Percentiles rank a stretch among this genome's conserved stretches.
These are phyloP conservation scores for Sisymbrium irio DNA, from an alignment of 345 rosid species.

Conservation along the genomic window DNA sequence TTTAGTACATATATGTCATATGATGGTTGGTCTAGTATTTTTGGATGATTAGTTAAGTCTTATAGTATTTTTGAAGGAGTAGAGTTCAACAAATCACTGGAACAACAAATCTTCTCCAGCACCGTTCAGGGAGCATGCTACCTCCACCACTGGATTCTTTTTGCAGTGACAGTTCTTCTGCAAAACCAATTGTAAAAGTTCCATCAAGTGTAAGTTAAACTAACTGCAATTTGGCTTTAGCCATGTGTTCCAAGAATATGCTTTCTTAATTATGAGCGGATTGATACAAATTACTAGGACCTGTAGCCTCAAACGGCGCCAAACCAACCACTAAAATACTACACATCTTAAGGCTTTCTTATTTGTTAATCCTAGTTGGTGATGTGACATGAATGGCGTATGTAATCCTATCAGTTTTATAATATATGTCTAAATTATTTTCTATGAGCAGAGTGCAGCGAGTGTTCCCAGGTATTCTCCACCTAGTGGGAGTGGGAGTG, in stretches of 20 bases:
- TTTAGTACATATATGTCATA: constrained; percentile 9
- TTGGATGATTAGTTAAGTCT: constrained; percentile 36
- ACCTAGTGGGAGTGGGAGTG: constrained; percentile 47
- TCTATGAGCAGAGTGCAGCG: constrained; percentile 41
- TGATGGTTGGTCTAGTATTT: constrained; percentile 21
- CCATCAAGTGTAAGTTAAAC: constrained; percentile 53
- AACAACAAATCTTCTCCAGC: constrained; percentile 45
- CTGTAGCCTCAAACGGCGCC: not conserved
- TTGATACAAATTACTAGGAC: not conserved
- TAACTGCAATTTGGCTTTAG: not conserved
- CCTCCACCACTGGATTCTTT: constrained; percentile 72
- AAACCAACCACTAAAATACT: not conserved
- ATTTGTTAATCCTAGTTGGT: constrained; percentile 5
- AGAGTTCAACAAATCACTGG: constrained; percentile 80
- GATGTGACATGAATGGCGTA: not conserved
- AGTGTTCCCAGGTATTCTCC: constrained; percentile 50
- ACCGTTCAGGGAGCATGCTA: constrained; percentile 64
- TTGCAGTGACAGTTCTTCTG: constrained; percentile 42
- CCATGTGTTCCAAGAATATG: not conserved
- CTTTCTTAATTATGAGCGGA: not conserved
- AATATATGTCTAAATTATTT: not conserved
- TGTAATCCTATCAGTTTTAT: not conserved
- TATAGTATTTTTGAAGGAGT: constrained; percentile 50
- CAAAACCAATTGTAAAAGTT: constrained; percentile 53
- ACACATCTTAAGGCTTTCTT: not conserved